A percentile compares a stretch with the other conserved stretches of the same genome.
These are phyloP conservation scores for Pythium graminicola DNA, from an alignment of 352 stramenopile genomes.

Conservation along the genomic window DNA sequence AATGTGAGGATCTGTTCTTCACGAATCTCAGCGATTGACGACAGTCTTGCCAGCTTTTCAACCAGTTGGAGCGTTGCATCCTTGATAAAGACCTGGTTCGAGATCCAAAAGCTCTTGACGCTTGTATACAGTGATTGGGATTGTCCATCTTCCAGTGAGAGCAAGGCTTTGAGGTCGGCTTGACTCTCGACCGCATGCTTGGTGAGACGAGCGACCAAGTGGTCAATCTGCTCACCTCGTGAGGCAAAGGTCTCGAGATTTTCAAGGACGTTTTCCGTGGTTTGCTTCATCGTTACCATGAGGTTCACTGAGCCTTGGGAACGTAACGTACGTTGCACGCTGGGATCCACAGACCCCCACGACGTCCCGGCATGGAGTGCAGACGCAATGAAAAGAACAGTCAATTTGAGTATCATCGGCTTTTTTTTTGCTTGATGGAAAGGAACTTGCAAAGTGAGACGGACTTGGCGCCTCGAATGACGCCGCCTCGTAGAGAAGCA, in stretches of 20 bases:
- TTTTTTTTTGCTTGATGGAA: too few relatives aligned
- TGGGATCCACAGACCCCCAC: background rate
- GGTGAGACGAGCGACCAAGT: slow-evolving; percentile 14
- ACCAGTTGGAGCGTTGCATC: slow-evolving; percentile 21
- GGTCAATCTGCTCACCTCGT: slow-evolving; percentile 5
- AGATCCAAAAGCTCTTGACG: slow-evolving; percentile 29
- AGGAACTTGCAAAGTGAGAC: too few relatives aligned
- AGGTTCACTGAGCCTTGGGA: slow-evolving; percentile 16
- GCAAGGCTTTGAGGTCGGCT: slow-evolving; percentile 2
- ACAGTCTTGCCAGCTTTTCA: slow-evolving; percentile 9
- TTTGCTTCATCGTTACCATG: slow-evolving; percentile 22
- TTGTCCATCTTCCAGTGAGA: background rate
- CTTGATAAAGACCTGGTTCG: slow-evolving; percentile 33
- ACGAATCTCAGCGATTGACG: slow-evolving; percentile 1
- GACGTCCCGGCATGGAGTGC: too few relatives aligned
- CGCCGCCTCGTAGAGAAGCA: too few relatives aligned
- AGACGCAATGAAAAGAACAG: too few relatives aligned
- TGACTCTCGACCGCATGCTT: slow-evolving; percentile 12
- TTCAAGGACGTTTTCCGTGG: background rate
- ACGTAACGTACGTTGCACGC: slow-evolving; percentile 8
- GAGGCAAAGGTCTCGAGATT: background rate
- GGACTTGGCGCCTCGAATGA: too few relatives aligned
- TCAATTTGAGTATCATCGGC: too few relatives aligned
- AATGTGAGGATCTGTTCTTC: slow-evolving; percentile 8
- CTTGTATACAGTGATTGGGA: background rate